Evolutionary conservation across 2,329 filamentous ascomycete species (phyloP).

Genomic region (Alternaria sp.): DNA sequence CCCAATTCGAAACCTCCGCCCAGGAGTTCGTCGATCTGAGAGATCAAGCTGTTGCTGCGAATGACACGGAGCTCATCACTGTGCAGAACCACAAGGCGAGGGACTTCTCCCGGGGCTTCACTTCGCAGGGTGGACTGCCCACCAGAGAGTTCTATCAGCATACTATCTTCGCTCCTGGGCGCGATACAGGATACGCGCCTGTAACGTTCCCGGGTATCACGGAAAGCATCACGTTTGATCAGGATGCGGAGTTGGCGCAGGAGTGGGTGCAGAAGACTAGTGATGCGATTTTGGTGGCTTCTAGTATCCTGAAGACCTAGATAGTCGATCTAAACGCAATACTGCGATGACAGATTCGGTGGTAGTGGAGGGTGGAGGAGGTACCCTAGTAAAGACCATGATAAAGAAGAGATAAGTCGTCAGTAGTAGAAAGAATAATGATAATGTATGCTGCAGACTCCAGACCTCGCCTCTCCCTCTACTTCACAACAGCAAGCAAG

Average conservation of each 20-base stretch:
- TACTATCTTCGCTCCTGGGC: slow-evolving; percentile 55
- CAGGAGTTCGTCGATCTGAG: slow-evolving; percentile 38
- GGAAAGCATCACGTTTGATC: slow-evolving; percentile 44
- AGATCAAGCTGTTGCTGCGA: slow-evolving; percentile 32
- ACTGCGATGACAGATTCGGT: neutral
- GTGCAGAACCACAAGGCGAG: slow-evolving; percentile 54
- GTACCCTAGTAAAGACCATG: neutral
- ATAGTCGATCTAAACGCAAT: neutral
- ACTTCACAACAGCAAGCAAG: slow-evolving; percentile 50
- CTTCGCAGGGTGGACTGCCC: slow-evolving; percentile 54
- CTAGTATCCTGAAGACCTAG: slow-evolving; percentile 42
- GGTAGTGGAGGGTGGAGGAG: neutral
- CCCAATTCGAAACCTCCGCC: slow-evolving; percentile 42
- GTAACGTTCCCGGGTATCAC: slow-evolving; percentile 49
- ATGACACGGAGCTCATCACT: slow-evolving; percentile 37
- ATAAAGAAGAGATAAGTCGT: neutral
- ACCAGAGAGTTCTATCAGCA: slow-evolving; percentile 55
- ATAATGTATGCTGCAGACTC: neutral
- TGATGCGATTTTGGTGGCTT: slow-evolving; percentile 40
- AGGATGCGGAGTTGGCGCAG: slow-evolving; percentile 36
- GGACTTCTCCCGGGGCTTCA: slow-evolving; percentile 56
- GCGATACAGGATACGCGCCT: slow-evolving; percentile 50
- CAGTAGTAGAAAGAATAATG: neutral
- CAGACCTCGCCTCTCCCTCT: neutral
- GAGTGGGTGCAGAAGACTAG: slow-evolving; percentile 47